Base-by-base conservation (phyloP, 1,284 basidiomycete species). In the Leucoagaricus sp. region DNA sequence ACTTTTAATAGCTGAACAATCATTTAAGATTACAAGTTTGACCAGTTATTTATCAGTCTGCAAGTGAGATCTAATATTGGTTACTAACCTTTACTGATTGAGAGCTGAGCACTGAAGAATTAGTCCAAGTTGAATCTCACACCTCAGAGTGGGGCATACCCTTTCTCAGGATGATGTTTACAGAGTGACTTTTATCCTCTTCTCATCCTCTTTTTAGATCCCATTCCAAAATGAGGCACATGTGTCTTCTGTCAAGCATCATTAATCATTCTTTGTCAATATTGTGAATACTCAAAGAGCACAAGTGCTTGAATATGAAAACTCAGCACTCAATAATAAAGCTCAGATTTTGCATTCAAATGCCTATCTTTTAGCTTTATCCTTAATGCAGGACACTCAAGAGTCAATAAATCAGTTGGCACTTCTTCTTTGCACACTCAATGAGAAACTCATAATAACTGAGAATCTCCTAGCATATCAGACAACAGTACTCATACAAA, bases 381-480 rank as follows among this genome's bases (percentile, higher is more conserved):
- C 79, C 10, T 71, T 75, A 3, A 66, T n/a, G n/a, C n/a, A n/a
- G n/a, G n/a, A n/a, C n/a, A n/a, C n/a, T 21, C 40, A 23, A 5
- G 17, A 41, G 10, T 41, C 40, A 59, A 76, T 81, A 5, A 79
- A 83, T 41, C 83, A 89, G 58, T 76, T 90, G 52, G 83, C 84
- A 0, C 76, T 90, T 3, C 82, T 86, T 0, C 77, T 89, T 29
- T 78, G 87, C 10, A 79, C 80, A n/a, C 73, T 87, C 29, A 87
- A 84, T 3, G 84, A 87, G 67, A 85, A 89, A 67, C 76, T 89
- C 15, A 76, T 78, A 0, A 64, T 77, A 4, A 82, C 84, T 0
- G 87, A 90, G 65, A 72, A 78, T 10, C 65, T 76, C 1, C 73
- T 89, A 0, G 67, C 79, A 13, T 64, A 72, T 6, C 79, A 80